phyloP scores from a whole-genome alignment of 148 eudicot genomes.

The Chenopodium formosanum region DNA sequence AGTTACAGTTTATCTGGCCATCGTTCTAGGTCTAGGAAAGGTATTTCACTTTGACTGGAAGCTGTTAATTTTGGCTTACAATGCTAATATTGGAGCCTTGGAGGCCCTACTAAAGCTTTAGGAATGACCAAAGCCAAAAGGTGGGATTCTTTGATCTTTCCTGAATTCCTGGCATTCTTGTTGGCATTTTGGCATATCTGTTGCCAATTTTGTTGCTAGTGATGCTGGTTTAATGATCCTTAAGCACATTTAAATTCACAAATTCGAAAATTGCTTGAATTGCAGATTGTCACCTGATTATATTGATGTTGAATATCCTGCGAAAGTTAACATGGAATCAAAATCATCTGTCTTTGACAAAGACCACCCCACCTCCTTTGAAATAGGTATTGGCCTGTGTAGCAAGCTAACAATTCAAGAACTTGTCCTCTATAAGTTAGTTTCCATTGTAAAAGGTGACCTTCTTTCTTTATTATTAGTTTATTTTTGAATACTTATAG shows the following conservation, averaged over 20 bases:
- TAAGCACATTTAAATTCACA: slow-evolving; percentile 43
- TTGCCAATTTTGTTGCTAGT: slow-evolving; percentile 77
- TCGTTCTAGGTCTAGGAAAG: slow-evolving; percentile 67
- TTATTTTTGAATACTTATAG: too few relatives aligned
- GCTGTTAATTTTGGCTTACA: slow-evolving; percentile 70
- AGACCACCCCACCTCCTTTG: neutral
- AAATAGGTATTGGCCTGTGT: too few relatives aligned
- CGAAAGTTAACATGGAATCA: neutral
- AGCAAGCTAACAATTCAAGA: too few relatives aligned
- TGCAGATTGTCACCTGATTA: neutral
- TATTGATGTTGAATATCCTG: neutral
- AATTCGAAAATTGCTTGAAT: neutral
- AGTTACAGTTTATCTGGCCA: slow-evolving; percentile 47
- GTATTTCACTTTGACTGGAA: slow-evolving; percentile 49
- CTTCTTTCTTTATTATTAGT: too few relatives aligned
- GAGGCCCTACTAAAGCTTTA: slow-evolving; percentile 96
- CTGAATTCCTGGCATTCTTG: slow-evolving; percentile 85
- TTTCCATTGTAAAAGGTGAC: too few relatives aligned
- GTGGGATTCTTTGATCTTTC: slow-evolving; percentile 69
- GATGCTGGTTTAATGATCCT: slow-evolving; percentile 65
- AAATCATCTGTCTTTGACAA: neutral
- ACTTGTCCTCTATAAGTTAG: too few relatives aligned
- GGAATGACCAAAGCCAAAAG: slow-evolving; percentile 96
- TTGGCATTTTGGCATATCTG: slow-evolving; percentile 79
- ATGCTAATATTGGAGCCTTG: slow-evolving; percentile 91